A percentile compares a stretch with the other conserved stretches of the same genome.
Evolutionary conservation across 345 rosid genomes (phyloP).

Genomic region (Arabis hirsuta): DNA sequence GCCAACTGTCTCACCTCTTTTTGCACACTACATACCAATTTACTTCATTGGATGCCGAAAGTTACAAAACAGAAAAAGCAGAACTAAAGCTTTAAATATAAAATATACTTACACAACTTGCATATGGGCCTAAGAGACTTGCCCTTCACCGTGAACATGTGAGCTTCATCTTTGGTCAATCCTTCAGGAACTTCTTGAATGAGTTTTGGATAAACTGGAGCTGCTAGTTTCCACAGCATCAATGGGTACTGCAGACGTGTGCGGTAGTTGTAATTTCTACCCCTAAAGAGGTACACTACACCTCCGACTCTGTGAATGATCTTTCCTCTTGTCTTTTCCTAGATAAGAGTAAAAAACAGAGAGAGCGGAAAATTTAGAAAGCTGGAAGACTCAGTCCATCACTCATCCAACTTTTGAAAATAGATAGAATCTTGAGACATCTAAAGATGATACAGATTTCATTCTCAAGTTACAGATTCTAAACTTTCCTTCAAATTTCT

Average conservation of each 20-base stretch:
- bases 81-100: not conserved
- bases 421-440: not conserved
- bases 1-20: constrained; percentile 14
- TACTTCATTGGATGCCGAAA: constrained; percentile 2
- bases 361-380: too few species aligned
- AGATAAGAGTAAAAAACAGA: not conserved
- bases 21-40: not conserved
- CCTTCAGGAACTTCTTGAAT: constrained; percentile 92
- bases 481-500: not conserved
- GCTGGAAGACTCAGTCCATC: not conserved
- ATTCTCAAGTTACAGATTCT: constrained; percentile 1
- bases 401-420: not conserved
- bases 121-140: constrained; percentile 77
- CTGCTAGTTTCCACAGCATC: constrained; percentile 98
- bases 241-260: constrained; percentile 81
- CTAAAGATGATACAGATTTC: not conserved
- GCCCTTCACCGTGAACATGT: constrained; percentile 64
- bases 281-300: constrained; percentile 81
- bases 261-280: constrained; percentile 82
- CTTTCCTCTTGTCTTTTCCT: constrained; percentile 91
- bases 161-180: constrained; percentile 74
- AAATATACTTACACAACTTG: constrained; percentile 65
- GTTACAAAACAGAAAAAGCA: constrained; percentile 3
- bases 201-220: constrained; percentile 96
- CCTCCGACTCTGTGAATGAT: constrained; percentile 81